Evolutionary conservation across 2,329 filamentous ascomycete species (phyloP).

Genomic region (Alternaria gansuensis): DNA sequence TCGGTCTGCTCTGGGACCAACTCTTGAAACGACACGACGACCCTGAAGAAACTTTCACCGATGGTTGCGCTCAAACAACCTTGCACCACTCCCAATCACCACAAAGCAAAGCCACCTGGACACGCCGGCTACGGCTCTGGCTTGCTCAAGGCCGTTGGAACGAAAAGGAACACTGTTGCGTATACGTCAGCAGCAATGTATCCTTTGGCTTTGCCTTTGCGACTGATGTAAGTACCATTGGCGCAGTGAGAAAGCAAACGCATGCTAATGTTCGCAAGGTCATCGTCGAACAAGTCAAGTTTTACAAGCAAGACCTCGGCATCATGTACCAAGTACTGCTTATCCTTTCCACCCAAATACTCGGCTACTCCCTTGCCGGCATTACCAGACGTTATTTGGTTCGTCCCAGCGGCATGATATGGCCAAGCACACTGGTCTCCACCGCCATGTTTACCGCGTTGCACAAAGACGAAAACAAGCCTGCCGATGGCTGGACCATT

Average conservation of each 20-base stretch:
- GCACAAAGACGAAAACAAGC: conserved; percentile 83
- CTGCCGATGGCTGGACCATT: conserved; percentile 82
- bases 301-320: conserved; percentile 82
- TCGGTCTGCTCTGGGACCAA: conserved; percentile 81
- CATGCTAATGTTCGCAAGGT: conserved; percentile 57
- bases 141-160: conserved; percentile 84
- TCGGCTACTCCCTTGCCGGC: conserved; percentile 87
- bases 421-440: conserved; percentile 87
- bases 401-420: conserved; percentile 87
- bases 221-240: conserved; percentile 68
- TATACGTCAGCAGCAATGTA: conserved; percentile 89
- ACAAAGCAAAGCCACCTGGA: conserved; percentile 31
- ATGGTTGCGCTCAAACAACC: conserved; percentile 60
- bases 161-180: conserved; percentile 86
- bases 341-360: conserved; percentile 84
- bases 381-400: conserved; percentile 83
- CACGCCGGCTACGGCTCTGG: conserved; percentile 70
- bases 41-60: conserved; percentile 64
- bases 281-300: conserved; percentile 88
- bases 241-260: too few relatives aligned
- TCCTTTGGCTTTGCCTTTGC: conserved; percentile 90
- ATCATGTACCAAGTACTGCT: conserved; percentile 83
- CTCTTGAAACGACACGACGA: conserved; percentile 69
- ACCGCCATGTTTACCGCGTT: conserved; percentile 89
- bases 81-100: conserved; percentile 22